Evolutionary conservation across 2,329 filamentous ascomycete species (phyloP).

Genomic region (Botrytis byssoidea): DNA sequence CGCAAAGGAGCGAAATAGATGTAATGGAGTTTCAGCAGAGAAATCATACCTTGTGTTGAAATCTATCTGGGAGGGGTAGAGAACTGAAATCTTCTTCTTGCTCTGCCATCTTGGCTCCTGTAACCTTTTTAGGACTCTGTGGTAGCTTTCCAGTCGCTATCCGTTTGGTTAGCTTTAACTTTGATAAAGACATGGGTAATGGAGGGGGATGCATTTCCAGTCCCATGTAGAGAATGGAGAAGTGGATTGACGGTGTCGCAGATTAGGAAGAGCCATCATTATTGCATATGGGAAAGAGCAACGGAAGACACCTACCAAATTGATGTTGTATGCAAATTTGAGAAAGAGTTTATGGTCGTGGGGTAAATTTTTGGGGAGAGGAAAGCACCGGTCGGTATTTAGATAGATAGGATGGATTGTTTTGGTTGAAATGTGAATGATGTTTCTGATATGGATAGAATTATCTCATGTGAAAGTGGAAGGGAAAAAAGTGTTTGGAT

Average conservation of each 20-base stretch:
- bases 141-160: slow-evolving; percentile 25
- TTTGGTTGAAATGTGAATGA: not conserved
- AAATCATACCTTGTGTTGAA: slow-evolving; percentile 69
- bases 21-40: not conserved
- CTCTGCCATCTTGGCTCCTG: slow-evolving; percentile 64
- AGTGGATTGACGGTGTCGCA: slow-evolving; percentile 26
- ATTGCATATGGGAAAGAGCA: slow-evolving; percentile 13
- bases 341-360: slow-evolving; percentile 20
- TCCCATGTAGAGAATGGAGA: slow-evolving; percentile 17
- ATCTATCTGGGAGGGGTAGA: slow-evolving; percentile 75
- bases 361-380: slow-evolving; percentile 4
- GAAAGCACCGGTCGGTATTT: not conserved
- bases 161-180: slow-evolving; percentile 34
- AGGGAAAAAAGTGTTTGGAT: not conserved
- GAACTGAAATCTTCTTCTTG: slow-evolving; percentile 79
- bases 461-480: not conserved
- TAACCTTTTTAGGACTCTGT: slow-evolving; percentile 26
- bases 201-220: slow-evolving; percentile 29
- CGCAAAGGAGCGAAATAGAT: not conserved
- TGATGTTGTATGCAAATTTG: slow-evolving; percentile 12
- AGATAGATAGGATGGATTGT: not conserved
- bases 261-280: not conserved
- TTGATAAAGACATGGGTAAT: slow-evolving; percentile 26
- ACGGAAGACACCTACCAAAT: slow-evolving; percentile 8
- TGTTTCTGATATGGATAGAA: not conserved